phyloP scores from a whole-genome alignment of 495 filamentous ascomycete genomes.

The Penicillium parvum region DNA sequence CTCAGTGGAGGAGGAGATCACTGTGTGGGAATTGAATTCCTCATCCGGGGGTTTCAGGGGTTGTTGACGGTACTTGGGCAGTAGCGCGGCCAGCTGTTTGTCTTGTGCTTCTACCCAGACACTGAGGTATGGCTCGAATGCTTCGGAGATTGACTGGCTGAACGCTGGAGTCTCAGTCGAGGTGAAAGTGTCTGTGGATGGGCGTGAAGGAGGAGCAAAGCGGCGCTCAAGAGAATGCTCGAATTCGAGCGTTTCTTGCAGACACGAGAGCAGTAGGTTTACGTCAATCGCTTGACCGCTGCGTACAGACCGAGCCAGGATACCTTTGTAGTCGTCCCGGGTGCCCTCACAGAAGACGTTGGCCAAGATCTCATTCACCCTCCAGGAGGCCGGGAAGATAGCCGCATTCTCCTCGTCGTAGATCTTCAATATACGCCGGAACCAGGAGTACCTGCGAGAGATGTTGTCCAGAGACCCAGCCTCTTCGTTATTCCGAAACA shows the following conservation, averaged over 20 bases:
- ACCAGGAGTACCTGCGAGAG: conserved; percentile 91
- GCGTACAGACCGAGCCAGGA: conserved; percentile 81
- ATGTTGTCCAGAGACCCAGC: conserved; percentile 97
- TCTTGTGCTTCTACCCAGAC: conserved; percentile 97
- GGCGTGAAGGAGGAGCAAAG: conserved; percentile 72
- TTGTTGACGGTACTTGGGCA: conserved; percentile 85
- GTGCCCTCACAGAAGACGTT: conserved; percentile 94
- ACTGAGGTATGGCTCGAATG: conserved; percentile 94
- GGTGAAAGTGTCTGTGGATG: conserved; percentile 88
- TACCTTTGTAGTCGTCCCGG: conserved; percentile 89
- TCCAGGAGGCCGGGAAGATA: conserved; percentile 87
- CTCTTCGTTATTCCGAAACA: conserved; percentile 95
- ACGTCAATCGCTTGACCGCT: conserved; percentile 87
- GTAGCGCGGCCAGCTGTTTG: conserved; percentile 76
- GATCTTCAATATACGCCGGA: conserved; percentile 89
- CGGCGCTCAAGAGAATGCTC: conserved; percentile 85
- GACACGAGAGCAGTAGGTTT: conserved; percentile 81
- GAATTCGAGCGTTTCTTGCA: conserved; percentile 97
- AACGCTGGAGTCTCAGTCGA: conserved; percentile 77
- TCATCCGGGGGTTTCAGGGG: conserved; percentile 78
- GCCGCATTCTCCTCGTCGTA: conserved; percentile 90
- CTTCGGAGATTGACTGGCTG: conserved; percentile 90
- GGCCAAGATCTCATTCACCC: conserved; percentile 84
- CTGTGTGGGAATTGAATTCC: conserved; percentile 86
- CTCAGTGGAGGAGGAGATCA: conserved; percentile 90